Evolutionary conservation across 2,329 filamentous ascomycete species (phyloP).

Genomic region (Botrytis medusae): DNA sequence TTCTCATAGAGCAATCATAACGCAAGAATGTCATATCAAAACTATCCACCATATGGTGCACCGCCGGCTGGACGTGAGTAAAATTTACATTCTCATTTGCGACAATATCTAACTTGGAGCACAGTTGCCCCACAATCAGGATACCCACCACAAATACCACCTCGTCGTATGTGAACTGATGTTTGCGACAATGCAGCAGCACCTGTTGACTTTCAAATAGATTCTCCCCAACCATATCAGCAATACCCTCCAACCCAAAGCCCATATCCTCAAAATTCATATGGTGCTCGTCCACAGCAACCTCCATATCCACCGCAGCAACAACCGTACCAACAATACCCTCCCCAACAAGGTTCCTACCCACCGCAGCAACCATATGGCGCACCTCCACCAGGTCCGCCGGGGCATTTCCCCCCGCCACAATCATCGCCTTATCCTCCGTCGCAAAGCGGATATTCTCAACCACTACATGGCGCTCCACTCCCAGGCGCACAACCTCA

Average conservation of each 20-base stretch:
- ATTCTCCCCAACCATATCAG: constrained; percentile 19
- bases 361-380: constrained; percentile 51
- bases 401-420: constrained; percentile 37
- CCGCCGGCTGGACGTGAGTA: constrained; percentile 27
- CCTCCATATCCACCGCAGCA: constrained; percentile 31
- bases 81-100: constrained; percentile 19
- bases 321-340: constrained; percentile 17
- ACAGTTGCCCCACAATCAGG: constrained; percentile 22
- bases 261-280: constrained; percentile 29
- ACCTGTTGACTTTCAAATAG: constrained; percentile 7
- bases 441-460: constrained; percentile 25
- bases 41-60: constrained; percentile 25
- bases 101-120: constrained; percentile 22
- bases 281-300: constrained; percentile 33
- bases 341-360: constrained; percentile 18
- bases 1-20: background rate
- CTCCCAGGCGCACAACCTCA: constrained; percentile 38
- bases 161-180: constrained; percentile 8
- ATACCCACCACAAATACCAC: constrained; percentile 22
- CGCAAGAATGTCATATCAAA: constrained; percentile 22
- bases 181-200: background rate
- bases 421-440: constrained; percentile 47
- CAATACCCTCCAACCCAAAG: constrained; percentile 29
- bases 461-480: constrained; percentile 29
- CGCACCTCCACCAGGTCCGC: constrained; percentile 33